A percentile compares a stretch with the other conserved stretches of the same genome.
These are phyloP conservation scores for Curvularia sp. DNA, from an alignment of 2,329 filamentous ascomycete genomes.

Conservation along the genomic window DNA sequence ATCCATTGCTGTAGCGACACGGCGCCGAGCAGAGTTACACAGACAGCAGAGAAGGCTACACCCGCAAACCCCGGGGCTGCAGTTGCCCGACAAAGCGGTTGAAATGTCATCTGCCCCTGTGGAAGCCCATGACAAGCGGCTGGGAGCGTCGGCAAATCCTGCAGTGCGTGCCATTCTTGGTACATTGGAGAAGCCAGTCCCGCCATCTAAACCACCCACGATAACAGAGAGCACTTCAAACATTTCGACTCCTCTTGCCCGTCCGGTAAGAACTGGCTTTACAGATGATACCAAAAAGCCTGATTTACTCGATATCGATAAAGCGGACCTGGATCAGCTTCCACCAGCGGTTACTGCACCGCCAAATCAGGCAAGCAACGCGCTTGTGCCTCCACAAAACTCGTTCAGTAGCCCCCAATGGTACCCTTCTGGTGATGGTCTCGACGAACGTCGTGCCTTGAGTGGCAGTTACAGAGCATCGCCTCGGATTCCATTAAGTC, in stretches of 20 bases:
- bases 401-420: slow-evolving; percentile 44
- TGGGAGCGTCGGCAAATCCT: slow-evolving; percentile 35
- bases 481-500: slow-evolving; percentile 59
- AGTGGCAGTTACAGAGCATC: slow-evolving; percentile 57
- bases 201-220: slow-evolving; percentile 39
- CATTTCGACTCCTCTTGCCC: slow-evolving; percentile 63
- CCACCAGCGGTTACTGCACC: slow-evolving; percentile 47
- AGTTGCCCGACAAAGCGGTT: slow-evolving; percentile 15
- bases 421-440: slow-evolving; percentile 44
- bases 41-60: slow-evolving; percentile 36
- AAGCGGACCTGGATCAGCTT: slow-evolving; percentile 46
- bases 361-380: slow-evolving; percentile 21
- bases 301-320: slow-evolving; percentile 48
- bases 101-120: slow-evolving; percentile 25
- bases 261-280: slow-evolving; percentile 45
- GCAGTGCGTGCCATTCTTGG: slow-evolving; percentile 44
- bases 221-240: slow-evolving; percentile 60
- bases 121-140: slow-evolving; percentile 34
- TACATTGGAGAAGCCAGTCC: slow-evolving; percentile 43
- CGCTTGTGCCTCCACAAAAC: slow-evolving; percentile 22
- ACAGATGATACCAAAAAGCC: slow-evolving; percentile 16
- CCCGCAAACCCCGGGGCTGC: slow-evolving; percentile 26
- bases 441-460: slow-evolving; percentile 50
- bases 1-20: slow-evolving; percentile 59
- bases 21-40: slow-evolving; percentile 46